Evolutionary conservation across 495 filamentous ascomycete genomes (phyloP).

Genomic region (Talaromyces nanjingensis): DNA sequence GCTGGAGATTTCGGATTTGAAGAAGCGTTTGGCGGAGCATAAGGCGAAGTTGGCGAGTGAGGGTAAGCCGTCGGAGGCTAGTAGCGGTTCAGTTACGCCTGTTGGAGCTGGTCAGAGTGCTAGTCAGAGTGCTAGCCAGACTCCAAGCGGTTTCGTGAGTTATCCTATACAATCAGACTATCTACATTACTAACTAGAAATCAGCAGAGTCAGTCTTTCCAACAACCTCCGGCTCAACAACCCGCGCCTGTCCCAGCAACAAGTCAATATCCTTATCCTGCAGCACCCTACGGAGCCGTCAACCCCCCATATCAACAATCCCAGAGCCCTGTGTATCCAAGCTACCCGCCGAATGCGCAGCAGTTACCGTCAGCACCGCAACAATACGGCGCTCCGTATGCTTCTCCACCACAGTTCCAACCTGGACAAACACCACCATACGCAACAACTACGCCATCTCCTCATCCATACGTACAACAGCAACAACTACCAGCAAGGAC

Average conservation of each 20-base stretch:
- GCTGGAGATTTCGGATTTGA: conserved; percentile 69
- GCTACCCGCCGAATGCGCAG: conserved; percentile 27
- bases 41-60: conserved; percentile 61
- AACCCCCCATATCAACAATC: conserved; percentile 34
- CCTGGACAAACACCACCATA: conserved; percentile 17
- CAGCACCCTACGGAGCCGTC: conserved; percentile 30
- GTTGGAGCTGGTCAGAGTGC: conserved; percentile 45
- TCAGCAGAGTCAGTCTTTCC: conserved; percentile 23
- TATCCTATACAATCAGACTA: background rate
- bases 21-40: conserved; percentile 75
- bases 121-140: conserved; percentile 44
- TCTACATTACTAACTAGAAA: conserved; percentile 10
- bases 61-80: conserved; percentile 42
- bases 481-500: conserved; percentile 32
- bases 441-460: conserved; percentile 25
- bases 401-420: conserved; percentile 33
- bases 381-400: conserved; percentile 18
- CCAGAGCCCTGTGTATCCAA: conserved; percentile 35
- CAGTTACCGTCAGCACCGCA: conserved; percentile 19
- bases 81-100: conserved; percentile 56
- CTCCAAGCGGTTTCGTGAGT: conserved; percentile 50
- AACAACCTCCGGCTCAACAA: conserved; percentile 19
- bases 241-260: conserved; percentile 18
- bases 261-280: conserved; percentile 27
- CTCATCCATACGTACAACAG: conserved; percentile 26